Base-by-base conservation (phyloP, 2,329 filamentous ascomycete species). In the Sporothrix humicola region DNA sequence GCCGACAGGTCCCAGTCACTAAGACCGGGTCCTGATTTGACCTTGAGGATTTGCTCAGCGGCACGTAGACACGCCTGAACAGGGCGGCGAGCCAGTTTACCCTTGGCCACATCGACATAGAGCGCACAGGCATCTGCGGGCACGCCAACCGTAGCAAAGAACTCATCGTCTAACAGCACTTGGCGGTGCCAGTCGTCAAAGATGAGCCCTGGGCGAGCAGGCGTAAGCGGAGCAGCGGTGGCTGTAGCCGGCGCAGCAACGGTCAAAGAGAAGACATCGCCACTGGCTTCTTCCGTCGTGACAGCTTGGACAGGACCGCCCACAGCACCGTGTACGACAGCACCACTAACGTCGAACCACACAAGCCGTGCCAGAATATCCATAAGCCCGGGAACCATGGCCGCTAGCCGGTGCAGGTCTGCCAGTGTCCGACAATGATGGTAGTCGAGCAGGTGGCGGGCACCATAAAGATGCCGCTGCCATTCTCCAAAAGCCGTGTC, bases 151-250 rank as follows among this genome's bases (percentile, higher is more conserved):
- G 78, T 79, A 3, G 77, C 76, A 23, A 84, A 82, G 46, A 84
- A 83, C 0, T 68, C 71, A 23, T 58, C 74, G 20, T 79, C 77
- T 1, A 78, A 77, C 0, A 84, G 78, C 0, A 83, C 78, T 10
- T 79, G 77, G 7, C 81, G 82, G 74, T 84, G 82, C 82, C 82
- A 84, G 75, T 81, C 80, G 26, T 83, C 81, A 69, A 84, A 84
- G 23, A 84, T 82, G 17, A 80, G 74, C 2, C 50, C 59, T 13
- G 37, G 56, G 20, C 58, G 44, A 2, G n/a, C 23, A n/a, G 15
- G 71, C 4, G 42, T 56, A 12, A 23, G 17, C 10, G 61, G 42
- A 12, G 59, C n/a, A 2, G 61, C 61, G 17, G 61, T 8, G 10
- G 46, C 10, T 13, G 63, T 2, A 3, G 63, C 23, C 12, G 63